Conservation (phyloP, 176 grass and related monocot genomes). For the Panicum miliaceum region DNA sequence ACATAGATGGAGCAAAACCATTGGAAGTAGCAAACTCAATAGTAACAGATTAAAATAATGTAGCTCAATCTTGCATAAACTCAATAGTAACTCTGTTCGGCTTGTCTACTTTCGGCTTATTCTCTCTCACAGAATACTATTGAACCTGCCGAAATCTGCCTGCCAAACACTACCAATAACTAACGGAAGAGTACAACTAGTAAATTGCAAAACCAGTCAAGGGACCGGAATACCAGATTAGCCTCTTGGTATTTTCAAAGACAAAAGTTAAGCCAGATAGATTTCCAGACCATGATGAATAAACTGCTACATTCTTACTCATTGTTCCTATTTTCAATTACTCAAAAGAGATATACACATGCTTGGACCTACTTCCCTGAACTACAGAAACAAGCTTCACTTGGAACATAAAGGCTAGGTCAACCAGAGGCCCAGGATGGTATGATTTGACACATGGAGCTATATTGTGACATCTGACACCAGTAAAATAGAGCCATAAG, state of each 20-base stretch:
- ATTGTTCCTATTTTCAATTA: neutral
- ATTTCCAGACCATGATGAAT: neutral
- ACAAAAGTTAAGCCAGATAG: neutral
- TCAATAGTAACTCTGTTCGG: too few species aligned
- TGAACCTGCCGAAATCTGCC: too few species aligned
- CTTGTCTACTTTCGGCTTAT: too few species aligned
- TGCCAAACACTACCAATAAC: too few species aligned
- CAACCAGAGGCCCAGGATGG: neutral
- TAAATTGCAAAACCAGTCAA: neutral
- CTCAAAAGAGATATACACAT: neutral
- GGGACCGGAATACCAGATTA: neutral
- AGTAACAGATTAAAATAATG: neutral
- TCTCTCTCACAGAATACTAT: too few species aligned
- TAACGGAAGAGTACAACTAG: conserved; percentile 2
- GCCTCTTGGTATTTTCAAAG: neutral
- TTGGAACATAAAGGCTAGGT: neutral
- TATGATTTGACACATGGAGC: neutral
- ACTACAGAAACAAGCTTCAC: neutral
- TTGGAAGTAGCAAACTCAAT: neutral
- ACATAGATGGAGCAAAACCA: neutral
- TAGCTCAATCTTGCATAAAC: conserved; percentile 5
- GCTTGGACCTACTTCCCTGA: neutral
- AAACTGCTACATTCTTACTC: neutral
- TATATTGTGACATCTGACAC: neutral
- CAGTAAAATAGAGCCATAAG: neutral